Evolutionary conservation across 352 stramenopile species (phyloP).

Genomic region (Globisporangium recalcitrans): DNA sequence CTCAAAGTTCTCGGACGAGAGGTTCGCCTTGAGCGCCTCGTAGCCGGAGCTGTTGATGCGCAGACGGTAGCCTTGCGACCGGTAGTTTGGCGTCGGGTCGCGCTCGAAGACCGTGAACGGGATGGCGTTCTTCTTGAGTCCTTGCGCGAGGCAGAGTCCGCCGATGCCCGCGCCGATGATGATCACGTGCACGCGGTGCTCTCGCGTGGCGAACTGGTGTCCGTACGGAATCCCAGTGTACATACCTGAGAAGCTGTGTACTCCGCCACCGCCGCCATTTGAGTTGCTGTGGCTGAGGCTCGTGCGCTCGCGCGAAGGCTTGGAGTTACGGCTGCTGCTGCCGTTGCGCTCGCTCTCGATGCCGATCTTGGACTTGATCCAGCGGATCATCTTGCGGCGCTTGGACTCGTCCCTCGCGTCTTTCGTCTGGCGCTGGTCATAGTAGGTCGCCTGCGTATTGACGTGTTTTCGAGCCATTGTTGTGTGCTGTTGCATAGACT

Average conservation of each 20-base stretch:
- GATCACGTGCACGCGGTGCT: conserved; percentile 28
- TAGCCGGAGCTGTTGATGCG: conserved; percentile 57
- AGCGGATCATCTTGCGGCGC: conserved; percentile 53
- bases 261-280: not conserved
- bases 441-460: conserved; percentile 18
- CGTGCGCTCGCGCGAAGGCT: not conserved
- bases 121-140: conserved; percentile 51
- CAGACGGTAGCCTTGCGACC: conserved; percentile 53
- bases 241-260: not conserved
- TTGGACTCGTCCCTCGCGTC: conserved; percentile 44
- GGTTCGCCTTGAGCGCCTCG: conserved; percentile 45
- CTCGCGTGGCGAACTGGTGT: conserved; percentile 7
- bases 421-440: conserved; percentile 31
- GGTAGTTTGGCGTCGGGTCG: conserved; percentile 56
- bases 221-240: conserved; percentile 8
- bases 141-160: conserved; percentile 54
- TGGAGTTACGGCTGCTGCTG: conserved; percentile 10
- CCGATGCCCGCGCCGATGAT: conserved; percentile 55
- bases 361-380: conserved; percentile 52
- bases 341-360: conserved; percentile 22
- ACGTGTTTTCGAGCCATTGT: conserved; percentile 16
- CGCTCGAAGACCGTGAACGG: conserved; percentile 66
- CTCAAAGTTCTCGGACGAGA: conserved; percentile 45
- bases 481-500: not conserved
- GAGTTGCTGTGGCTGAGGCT: conserved; percentile 3